Evolutionary conservation across 768 basidiomycete genomes (phyloP).

Genomic region (Tylopilus sp.): DNA sequence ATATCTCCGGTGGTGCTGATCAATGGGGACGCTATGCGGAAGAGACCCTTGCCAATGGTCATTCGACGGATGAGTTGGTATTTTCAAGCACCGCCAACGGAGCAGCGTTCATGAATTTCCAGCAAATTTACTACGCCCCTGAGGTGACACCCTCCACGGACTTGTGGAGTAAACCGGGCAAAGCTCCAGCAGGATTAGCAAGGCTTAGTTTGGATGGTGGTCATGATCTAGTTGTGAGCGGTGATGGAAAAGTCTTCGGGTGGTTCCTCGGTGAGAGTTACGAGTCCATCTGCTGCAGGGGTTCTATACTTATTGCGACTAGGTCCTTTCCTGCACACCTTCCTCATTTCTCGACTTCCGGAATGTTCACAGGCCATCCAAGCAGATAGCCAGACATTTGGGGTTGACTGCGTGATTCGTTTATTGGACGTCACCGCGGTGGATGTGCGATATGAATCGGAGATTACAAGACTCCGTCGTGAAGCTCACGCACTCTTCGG

Average conservation of each 20-base stretch:
- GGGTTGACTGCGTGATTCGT: conserved; percentile 56
- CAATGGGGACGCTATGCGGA: conserved; percentile 47
- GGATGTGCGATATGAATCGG: conserved; percentile 56
- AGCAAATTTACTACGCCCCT: conserved; percentile 59
- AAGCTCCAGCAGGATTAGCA: conserved; percentile 57
- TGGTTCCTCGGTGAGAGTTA: conserved; percentile 64
- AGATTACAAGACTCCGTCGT: conserved; percentile 54
- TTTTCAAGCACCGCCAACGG: conserved; percentile 40
- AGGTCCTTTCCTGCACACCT: conserved; percentile 41
- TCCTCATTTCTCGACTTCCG: conserved; percentile 51
- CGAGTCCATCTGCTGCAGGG: background rate
- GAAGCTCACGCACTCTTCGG: conserved; percentile 37
- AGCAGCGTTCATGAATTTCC: conserved; percentile 67
- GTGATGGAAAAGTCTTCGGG: conserved; percentile 62
- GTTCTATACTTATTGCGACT: conserved; percentile 1
- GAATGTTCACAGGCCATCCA: conserved; percentile 48
- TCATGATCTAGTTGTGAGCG: conserved; percentile 62
- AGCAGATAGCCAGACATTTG: conserved; percentile 52
- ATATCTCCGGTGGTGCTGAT: conserved; percentile 45
- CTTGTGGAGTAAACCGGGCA: conserved; percentile 70
- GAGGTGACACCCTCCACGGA: conserved; percentile 41
- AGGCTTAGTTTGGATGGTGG: conserved; percentile 72
- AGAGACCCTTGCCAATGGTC: conserved; percentile 48
- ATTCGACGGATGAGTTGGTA: conserved; percentile 55
- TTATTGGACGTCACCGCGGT: conserved; percentile 59